These are phyloP conservation scores for Ophioceras dolichostomum DNA, from an alignment of 2,329 filamentous ascomycete species.

Conservation along the genomic window DNA sequence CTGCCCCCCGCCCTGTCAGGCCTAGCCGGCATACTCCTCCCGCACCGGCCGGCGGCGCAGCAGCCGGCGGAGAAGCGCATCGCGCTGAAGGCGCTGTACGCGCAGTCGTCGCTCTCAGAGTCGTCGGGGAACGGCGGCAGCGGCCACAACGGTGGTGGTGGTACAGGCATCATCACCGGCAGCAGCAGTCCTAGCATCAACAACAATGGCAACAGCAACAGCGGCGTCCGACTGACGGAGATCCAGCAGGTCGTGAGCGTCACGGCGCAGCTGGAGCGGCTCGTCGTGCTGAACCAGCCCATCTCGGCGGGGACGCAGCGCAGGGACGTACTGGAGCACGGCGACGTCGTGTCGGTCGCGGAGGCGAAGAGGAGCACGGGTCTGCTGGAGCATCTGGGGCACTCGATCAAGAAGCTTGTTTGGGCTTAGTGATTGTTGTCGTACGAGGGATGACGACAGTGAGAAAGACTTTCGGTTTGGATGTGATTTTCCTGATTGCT, in stretches of 20 bases:
- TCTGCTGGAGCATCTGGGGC: constrained; percentile 73
- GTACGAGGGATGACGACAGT: too few relatives aligned
- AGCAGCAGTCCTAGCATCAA: constrained; percentile 25
- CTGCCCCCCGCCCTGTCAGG: too few relatives aligned
- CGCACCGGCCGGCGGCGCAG: constrained; percentile 20
- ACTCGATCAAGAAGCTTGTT: constrained; percentile 87
- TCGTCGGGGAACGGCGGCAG: constrained; percentile 14
- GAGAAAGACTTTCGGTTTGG: too few relatives aligned
- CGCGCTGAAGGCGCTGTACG: constrained; percentile 44
- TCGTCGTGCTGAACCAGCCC: constrained; percentile 39
- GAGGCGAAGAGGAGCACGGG: constrained; percentile 84
- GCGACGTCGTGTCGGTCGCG: constrained; percentile 68
- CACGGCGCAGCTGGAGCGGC: constrained; percentile 63
- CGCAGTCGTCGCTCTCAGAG: constrained; percentile 39
- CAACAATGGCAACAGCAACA: constrained; percentile 23
- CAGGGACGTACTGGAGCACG: constrained; percentile 37
- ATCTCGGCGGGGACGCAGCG: constrained; percentile 23
- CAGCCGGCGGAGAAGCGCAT: constrained; percentile 25
- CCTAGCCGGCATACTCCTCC: constrained; percentile 29
- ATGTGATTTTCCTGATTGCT: too few relatives aligned
- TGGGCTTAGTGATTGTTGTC: too few relatives aligned
- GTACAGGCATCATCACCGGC: background rate
- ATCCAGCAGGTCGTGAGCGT: constrained; percentile 48
- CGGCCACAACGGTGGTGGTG: constrained; percentile 3
- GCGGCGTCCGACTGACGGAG: constrained; percentile 28